Conservation (phyloP, 306 rosid genomes). For the Gynostemma pentaphyllum region DNA sequence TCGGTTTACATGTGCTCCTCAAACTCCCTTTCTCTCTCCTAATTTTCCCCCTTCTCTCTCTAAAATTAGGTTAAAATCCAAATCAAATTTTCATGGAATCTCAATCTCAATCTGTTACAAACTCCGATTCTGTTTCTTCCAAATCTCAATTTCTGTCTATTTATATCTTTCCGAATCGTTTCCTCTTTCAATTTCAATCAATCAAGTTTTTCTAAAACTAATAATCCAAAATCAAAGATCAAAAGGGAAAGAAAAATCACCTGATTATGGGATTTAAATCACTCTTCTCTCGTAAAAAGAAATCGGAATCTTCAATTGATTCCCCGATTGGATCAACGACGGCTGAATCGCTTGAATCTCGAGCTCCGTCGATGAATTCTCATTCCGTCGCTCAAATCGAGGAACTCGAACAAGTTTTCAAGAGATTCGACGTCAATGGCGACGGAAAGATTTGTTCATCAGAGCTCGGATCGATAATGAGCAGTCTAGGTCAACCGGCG, state of each 20-base stretch:
- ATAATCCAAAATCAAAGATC: not conserved
- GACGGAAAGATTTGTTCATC: constrained; percentile 84
- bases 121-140: constrained; percentile 3
- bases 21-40: not conserved
- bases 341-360: constrained; percentile 10
- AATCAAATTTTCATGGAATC: not conserved
- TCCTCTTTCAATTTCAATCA: not conserved
- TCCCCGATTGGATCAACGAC: not conserved
- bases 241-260: not conserved
- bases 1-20: constrained; percentile 1
- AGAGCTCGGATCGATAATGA: constrained; percentile 68
- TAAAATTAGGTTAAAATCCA: constrained; percentile 10
- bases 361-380: constrained; percentile 30
- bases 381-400: constrained; percentile 32
- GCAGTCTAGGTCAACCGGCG: constrained; percentile 47
- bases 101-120: constrained; percentile 11
- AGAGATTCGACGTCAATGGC: constrained; percentile 74
- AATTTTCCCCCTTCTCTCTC: too few relatives aligned
- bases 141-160: not conserved
- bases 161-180: not conserved
- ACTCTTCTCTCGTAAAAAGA: constrained; percentile 48
- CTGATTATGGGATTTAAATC: constrained; percentile 51
- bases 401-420: constrained; percentile 73
- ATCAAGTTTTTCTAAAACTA: not conserved
- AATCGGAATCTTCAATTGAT: not conserved